A percentile compares a stretch with the other conserved stretches of the same genome.
phyloP scores from a whole-genome alignment of 306 rosid species.

The Potentilla sterilis region DNA sequence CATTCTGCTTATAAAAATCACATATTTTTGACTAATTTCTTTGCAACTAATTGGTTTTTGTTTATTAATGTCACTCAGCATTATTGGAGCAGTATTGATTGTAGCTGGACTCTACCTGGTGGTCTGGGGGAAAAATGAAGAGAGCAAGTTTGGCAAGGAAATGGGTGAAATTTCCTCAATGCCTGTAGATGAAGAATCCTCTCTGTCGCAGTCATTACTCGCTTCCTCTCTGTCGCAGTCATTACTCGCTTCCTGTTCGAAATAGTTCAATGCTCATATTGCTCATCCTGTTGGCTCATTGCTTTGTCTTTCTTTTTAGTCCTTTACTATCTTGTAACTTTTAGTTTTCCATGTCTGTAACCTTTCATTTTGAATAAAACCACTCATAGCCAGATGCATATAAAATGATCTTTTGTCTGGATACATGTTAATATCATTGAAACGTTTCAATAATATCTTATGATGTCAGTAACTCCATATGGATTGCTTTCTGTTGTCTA shows the following conservation, averaged over 20 bases:
- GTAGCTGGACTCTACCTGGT: background rate
- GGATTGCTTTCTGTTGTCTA: too few relatives aligned
- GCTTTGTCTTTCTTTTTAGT: too few relatives aligned
- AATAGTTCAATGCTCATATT: background rate
- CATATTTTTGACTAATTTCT: background rate
- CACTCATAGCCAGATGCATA: background rate
- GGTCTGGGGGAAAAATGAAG: constrained; percentile 5
- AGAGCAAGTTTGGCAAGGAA: background rate
- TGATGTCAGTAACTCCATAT: background rate
- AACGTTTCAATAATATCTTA: too few relatives aligned
- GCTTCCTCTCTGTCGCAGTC: background rate
- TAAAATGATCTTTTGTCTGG: background rate
- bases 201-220: background rate
- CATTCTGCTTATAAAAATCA: background rate
- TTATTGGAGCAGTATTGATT: background rate
- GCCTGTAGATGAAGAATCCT: background rate
- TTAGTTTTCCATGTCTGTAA: too few relatives aligned
- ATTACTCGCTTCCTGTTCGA: background rate
- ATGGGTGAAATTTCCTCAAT: background rate
- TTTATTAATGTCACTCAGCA: background rate
- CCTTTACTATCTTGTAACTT: too few relatives aligned
- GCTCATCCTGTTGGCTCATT: too few relatives aligned
- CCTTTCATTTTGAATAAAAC: background rate
- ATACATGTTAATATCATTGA: background rate
- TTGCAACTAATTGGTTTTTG: background rate